Base-by-base conservation (phyloP, 208 protist genomes). In the Trypanosoma cruzi region DNA sequence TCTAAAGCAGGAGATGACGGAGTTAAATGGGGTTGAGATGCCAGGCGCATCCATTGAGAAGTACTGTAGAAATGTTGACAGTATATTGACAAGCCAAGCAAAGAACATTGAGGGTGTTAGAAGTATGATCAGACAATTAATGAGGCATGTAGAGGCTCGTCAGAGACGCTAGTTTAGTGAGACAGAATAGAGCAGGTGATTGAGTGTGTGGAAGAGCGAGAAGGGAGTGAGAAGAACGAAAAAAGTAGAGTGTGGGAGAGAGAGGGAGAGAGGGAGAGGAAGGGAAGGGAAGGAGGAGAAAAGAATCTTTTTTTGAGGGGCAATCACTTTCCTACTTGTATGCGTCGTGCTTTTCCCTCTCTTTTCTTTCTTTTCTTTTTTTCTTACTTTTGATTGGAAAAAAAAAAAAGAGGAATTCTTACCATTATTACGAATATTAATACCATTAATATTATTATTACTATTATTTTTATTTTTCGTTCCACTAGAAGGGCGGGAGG, bases 1-100 rank as follows among this genome's bases (percentile, higher is more conserved):
- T 11, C 74, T 98, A 1, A 95, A 96, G 69, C 75, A 94, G 50
- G 95, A 98, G 78, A 97, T 98, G 94, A 85, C 82, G 26, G 88
- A 97, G 71, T 79, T 98, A 11, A 94, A 93, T 76, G 83, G 77
- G 16, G 92, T 96, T 4, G 95, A 98, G 70, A 86, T 93, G 67
- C 90, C 91, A 24, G 90, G 94, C 28, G 94, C 89, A 49, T 80
- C 77, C 53, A 96, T 97, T 81, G 83, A 88, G 34, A 77, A 62
- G 32, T 98, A 98, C 79, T 96, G 96, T 71, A 73, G 76, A n/a
- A 90, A 84, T 64, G 82, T 98, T 4, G 94, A 98, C 59, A 65
- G 36, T 2, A 87, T 96, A 52, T 80, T 97, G 13, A 72, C 67
- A 4, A 71, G 68, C 36, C 89, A 98, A 68, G 73, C 85, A 20